Conservation (phyloP, 73 alveolate species). For the Symbiodinium natans region DNA sequence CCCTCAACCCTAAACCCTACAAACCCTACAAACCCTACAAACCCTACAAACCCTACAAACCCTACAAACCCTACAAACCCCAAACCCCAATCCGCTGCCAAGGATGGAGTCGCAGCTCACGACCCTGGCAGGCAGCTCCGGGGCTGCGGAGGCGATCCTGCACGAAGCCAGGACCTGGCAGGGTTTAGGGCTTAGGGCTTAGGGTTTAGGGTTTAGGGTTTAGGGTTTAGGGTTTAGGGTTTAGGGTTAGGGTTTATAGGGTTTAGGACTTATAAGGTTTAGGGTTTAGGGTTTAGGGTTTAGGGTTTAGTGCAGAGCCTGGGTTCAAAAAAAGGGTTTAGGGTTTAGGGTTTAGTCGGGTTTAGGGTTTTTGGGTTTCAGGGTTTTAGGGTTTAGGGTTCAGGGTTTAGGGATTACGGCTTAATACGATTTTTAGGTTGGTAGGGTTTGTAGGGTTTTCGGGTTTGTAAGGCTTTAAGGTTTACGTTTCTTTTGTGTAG, state of each 20-base stretch:
- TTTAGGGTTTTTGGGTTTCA: not conserved
- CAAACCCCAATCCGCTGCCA: too few relatives aligned
- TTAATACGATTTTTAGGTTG: too few relatives aligned
- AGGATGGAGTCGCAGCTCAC: not conserved
- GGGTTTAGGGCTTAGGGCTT: not conserved
- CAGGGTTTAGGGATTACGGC: too few relatives aligned
- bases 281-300: not conserved
- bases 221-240: not conserved
- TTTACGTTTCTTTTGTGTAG: not conserved
- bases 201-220: too few relatives aligned
- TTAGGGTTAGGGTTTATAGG: not conserved
- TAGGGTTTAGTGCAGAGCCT: not conserved
- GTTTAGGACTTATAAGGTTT: not conserved
- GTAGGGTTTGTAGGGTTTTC: not conserved
- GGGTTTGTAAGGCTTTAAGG: not conserved
- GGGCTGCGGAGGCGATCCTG: not conserved
- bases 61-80: too few relatives aligned
- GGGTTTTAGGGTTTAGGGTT: too few relatives aligned
- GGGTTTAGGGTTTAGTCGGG: not conserved
- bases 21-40: too few relatives aligned
- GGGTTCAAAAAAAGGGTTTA: not conserved
- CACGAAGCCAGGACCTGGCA: slow-evolving; percentile 1
- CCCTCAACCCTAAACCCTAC: too few relatives aligned
- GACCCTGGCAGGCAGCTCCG: not conserved
- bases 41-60: too few relatives aligned